These are phyloP conservation scores for Auxenochlorella pyrenoidosa DNA, from an alignment of 139 green algal genomes.

Conservation along the genomic window DNA sequence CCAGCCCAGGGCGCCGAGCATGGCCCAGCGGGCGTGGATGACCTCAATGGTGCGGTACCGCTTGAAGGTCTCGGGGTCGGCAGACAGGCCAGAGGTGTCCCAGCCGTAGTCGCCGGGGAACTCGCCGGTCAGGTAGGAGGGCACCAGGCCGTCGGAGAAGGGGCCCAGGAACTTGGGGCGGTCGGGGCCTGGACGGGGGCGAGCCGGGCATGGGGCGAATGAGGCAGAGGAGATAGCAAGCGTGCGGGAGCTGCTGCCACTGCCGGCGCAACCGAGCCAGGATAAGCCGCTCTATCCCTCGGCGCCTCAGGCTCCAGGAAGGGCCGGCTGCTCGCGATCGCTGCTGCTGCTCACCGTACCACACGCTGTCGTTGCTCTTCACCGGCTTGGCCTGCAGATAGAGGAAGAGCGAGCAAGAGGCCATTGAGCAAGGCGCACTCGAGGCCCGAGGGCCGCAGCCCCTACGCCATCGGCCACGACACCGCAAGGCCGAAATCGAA, in stretches of 20 bases:
- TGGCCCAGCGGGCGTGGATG: conserved; percentile 93
- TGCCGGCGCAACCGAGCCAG: too few species aligned
- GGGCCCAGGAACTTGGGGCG: conserved; percentile 90
- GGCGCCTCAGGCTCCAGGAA: background rate
- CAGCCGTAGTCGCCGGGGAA: conserved; percentile 97
- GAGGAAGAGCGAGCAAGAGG: background rate
- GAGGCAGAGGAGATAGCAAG: too few species aligned
- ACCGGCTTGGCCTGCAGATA: conserved; percentile 44
- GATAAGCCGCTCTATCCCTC: background rate
- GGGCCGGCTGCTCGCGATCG: too few species aligned
- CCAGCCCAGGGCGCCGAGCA: conserved; percentile 93
- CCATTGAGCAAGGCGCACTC: too few species aligned
- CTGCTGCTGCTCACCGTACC: conserved; percentile 33
- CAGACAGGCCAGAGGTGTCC: conserved; percentile 97
- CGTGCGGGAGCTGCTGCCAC: too few species aligned
- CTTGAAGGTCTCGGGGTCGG: conserved; percentile 95
- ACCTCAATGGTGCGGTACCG: conserved; percentile 66
- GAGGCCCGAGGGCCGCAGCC: background rate
- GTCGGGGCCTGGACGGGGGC: conserved; percentile 70
- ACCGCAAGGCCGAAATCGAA: background rate
- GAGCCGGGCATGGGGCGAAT: background rate
- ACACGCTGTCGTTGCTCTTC: conserved; percentile 38
- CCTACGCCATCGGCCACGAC: background rate
- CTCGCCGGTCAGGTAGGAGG: conserved; percentile 61
- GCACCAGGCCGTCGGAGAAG: conserved; percentile 79